A percentile compares a stretch with the other conserved stretches of the same genome.
These are phyloP conservation scores for Xylaria sp. DNA, from an alignment of 2,329 filamentous ascomycete genomes.

Conservation along the genomic window DNA sequence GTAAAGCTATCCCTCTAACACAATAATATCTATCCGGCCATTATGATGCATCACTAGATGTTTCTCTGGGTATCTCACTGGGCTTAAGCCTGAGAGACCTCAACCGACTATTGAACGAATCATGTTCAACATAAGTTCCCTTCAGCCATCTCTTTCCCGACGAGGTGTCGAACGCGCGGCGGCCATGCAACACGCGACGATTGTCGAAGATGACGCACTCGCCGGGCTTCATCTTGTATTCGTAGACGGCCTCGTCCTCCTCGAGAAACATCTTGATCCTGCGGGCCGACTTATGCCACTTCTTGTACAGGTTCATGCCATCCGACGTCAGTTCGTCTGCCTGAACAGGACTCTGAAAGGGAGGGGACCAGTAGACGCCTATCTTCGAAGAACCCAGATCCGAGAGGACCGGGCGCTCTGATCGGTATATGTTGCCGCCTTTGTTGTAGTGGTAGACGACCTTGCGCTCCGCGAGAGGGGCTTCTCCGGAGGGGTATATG, in stretches of 20 bases:
- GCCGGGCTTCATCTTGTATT: conserved; percentile 79
- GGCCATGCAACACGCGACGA: conserved; percentile 82
- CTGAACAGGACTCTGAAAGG: conserved; percentile 72
- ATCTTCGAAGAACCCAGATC: conserved; percentile 10
- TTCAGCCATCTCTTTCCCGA: conserved; percentile 82
- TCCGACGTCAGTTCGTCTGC: not conserved
- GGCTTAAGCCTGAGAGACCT: not conserved
- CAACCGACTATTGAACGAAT: conserved; percentile 47
- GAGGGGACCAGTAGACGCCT: conserved; percentile 76
- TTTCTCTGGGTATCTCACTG: no score
- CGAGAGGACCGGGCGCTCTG: conserved; percentile 65
- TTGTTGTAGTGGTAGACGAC: conserved; percentile 71
- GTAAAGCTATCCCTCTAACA: not conserved
- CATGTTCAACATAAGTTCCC: conserved; percentile 77
- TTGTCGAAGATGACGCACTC: conserved; percentile 97
- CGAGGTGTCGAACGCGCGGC: conserved; percentile 75
- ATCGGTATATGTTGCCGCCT: conserved; percentile 70
- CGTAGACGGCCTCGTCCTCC: conserved; percentile 66
- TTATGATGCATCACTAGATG: not conserved
- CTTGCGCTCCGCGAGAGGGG: conserved; percentile 53
- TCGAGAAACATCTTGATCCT: conserved; percentile 71
- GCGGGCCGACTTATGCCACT: conserved; percentile 61
- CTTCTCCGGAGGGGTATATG: conserved; percentile 41
- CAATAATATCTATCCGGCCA: not conserved
- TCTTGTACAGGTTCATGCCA: conserved; percentile 22